Evolutionary conservation across 352 stramenopile species (phyloP).

Genomic region (Pelagophyceae sp.): DNA sequence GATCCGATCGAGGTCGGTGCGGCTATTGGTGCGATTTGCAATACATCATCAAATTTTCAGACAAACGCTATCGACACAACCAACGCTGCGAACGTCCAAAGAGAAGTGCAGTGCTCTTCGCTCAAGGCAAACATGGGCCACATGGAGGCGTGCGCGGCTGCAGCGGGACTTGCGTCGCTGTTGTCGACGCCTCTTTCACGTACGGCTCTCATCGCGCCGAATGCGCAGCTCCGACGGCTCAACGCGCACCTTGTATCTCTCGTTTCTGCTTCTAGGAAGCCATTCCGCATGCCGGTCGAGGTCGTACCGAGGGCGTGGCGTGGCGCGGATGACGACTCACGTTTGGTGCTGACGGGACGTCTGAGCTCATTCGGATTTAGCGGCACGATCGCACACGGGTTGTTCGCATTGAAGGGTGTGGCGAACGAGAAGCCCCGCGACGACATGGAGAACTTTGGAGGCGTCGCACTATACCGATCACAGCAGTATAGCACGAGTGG

Average conservation of each 20-base stretch:
- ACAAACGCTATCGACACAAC: too few relatives aligned
- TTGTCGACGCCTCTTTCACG: neutral
- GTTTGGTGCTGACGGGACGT: neutral
- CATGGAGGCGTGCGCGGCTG: constrained; percentile 1
- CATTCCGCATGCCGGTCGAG: neutral
- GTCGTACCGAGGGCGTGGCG: too few relatives aligned
- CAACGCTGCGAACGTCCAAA: too few relatives aligned
- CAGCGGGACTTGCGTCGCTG: neutral
- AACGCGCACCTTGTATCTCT: neutral
- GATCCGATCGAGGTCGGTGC: constrained; percentile 16
- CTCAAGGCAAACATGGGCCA: constrained; percentile 12
- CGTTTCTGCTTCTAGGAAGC: neutral
- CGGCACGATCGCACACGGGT: constrained; percentile 9
- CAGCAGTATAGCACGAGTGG: too few relatives aligned
- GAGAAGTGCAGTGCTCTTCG: neutral
- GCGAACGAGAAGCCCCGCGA: too few relatives aligned
- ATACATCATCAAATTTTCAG: neutral
- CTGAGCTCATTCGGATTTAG: constrained; percentile 18
- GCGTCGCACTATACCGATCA: neutral
- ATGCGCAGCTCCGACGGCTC: neutral
- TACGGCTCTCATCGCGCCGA: neutral
- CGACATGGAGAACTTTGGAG: too few relatives aligned
- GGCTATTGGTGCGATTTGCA: neutral
- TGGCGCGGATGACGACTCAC: neutral
- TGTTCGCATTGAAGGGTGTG: neutral